Evolutionary conservation across 805 yeast genomes (phyloP).

Genomic region (Alloascoidea africana): DNA sequence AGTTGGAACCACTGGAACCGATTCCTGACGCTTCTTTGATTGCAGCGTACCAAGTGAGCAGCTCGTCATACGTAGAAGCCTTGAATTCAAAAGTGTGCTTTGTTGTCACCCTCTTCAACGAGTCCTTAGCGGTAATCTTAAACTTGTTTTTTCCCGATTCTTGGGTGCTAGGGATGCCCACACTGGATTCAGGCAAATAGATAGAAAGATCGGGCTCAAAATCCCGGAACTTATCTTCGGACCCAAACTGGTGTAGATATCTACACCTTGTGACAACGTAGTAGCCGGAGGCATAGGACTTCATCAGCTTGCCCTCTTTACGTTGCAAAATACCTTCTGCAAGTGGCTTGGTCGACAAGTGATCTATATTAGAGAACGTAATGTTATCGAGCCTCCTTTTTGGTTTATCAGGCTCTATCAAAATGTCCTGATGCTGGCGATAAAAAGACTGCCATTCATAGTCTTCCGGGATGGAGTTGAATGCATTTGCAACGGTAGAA

Average conservation of each 20-base stretch:
- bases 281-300: constrained; percentile 25
- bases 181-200: constrained; percentile 29
- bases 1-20: not conserved
- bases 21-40: constrained; percentile 6
- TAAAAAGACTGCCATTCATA: constrained; percentile 31
- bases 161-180: constrained; percentile 19
- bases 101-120: constrained; percentile 15
- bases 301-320: constrained; percentile 27
- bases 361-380: constrained; percentile 23
- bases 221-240: constrained; percentile 24
- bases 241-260: constrained; percentile 29
- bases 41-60: constrained; percentile 30
- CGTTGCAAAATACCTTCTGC: constrained; percentile 31
- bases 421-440: constrained; percentile 15
- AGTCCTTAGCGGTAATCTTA: constrained; percentile 27
- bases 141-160: constrained; percentile 24
- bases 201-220: constrained; percentile 30
- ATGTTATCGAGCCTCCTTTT: constrained; percentile 23
- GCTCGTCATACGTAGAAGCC: constrained; percentile 28
- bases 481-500: constrained; percentile 15
- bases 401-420: constrained; percentile 19
- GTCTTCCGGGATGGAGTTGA: constrained; percentile 20
- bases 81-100: constrained; percentile 24
- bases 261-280: constrained; percentile 32
- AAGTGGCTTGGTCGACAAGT: constrained; percentile 26